Conservation (phyloP, 2,329 filamentous ascomycete species). For the Monosporascus sp. region DNA sequence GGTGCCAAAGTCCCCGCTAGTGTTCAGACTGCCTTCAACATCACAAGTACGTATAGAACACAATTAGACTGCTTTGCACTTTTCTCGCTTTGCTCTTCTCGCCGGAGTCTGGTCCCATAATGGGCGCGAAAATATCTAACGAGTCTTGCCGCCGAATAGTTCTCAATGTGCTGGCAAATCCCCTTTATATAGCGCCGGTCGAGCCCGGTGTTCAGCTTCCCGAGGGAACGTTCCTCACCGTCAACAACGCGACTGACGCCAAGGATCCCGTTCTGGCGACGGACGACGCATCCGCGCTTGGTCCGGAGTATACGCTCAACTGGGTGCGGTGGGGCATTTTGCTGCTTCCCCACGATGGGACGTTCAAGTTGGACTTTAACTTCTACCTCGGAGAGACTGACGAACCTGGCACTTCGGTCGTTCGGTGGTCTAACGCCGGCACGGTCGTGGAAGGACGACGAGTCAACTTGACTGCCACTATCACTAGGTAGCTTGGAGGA, state of each 20-base stretch:
- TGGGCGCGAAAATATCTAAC: background rate
- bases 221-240: conserved; percentile 13
- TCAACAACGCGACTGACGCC: conserved; percentile 8
- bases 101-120: too few relatives aligned
- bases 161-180: conserved; percentile 4
- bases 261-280: conserved; percentile 7
- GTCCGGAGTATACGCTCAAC: conserved; percentile 6
- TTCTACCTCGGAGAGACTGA: conserved; percentile 2
- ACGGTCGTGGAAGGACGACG: too few relatives aligned
- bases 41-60: conserved; percentile 5
- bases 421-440: too few relatives aligned
- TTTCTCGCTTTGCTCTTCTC: background rate
- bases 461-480: too few relatives aligned
- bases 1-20: conserved; percentile 9
- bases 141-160: conserved; percentile 1
- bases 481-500: too few relatives aligned
- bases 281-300: conserved; percentile 8
- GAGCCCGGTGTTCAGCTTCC: background rate
- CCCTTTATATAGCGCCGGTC: conserved; percentile 9
- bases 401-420: too few relatives aligned
- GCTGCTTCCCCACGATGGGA: conserved; percentile 3
- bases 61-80: background rate
- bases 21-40: conserved; percentile 10
- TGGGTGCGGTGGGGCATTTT: conserved; percentile 6
- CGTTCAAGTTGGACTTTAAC: background rate